A percentile compares a stretch with the other conserved stretches of the same genome.
Conservation (phyloP, 2,329 filamentous ascomycete genomes). For the Colletotrichum sp. region DNA sequence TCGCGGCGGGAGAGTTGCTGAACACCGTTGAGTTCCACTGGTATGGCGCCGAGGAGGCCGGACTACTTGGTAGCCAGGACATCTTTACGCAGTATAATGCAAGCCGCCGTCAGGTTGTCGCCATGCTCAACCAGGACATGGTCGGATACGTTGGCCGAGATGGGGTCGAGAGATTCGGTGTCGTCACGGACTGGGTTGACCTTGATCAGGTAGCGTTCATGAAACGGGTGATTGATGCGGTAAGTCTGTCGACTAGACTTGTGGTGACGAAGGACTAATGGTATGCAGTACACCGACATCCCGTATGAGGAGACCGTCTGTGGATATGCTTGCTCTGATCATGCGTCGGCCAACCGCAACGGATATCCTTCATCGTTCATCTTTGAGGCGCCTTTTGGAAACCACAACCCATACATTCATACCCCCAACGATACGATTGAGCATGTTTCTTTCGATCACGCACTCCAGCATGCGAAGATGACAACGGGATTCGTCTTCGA, state of each 20-base stretch:
- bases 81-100: slow-evolving; percentile 43
- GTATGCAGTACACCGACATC: slow-evolving; percentile 35
- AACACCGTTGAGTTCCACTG: slow-evolving; percentile 88
- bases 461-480: slow-evolving; percentile 66
- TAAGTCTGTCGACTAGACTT: not conserved
- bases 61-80: slow-evolving; percentile 74
- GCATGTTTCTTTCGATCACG: slow-evolving; percentile 70
- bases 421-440: slow-evolving; percentile 74
- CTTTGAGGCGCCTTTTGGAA: slow-evolving; percentile 64
- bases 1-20: slow-evolving; percentile 65
- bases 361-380: slow-evolving; percentile 71
- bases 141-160: slow-evolving; percentile 41
- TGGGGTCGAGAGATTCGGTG: slow-evolving; percentile 36
- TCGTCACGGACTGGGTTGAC: slow-evolving; percentile 46
- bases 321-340: slow-evolving; percentile 69
- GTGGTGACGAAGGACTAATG: not conserved
- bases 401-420: slow-evolving; percentile 75
- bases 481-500: slow-evolving; percentile 54
- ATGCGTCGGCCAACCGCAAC: slow-evolving; percentile 69
- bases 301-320: slow-evolving; percentile 54
- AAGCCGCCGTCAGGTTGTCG: slow-evolving; percentile 37
- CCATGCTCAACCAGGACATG: slow-evolving; percentile 52
- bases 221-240: slow-evolving; percentile 36
- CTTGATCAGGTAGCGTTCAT: slow-evolving; percentile 39
- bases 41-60: slow-evolving; percentile 85